Evolutionary conservation across 2,329 filamentous ascomycete genomes (phyloP), one percentile per base, ranked within the genome.

Genomic region (Chaetomium strumarium): DNA sequence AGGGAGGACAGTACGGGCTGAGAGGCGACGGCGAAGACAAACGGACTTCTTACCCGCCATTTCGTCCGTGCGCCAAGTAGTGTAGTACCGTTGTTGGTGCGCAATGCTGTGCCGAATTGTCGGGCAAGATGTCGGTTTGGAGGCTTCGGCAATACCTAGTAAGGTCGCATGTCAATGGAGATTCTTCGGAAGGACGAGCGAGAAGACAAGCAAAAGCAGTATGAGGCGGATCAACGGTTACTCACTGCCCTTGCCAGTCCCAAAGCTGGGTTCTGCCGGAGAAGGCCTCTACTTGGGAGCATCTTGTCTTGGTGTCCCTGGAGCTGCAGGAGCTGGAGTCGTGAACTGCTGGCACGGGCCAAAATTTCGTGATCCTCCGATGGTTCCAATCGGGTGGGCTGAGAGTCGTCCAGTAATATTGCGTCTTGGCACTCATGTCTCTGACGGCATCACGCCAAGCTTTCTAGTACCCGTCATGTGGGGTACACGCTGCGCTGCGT

Each of bases 231-330:
- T 47, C 38, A 24, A 20, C 2, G 16, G 37, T 13, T 11, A 61
- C 61, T 58, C 64, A 72, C 67, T 64, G 66, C 58, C 58, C 62
- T 65, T 63, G 70, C 65, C 62, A 72, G 62, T 62, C 68, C 70
- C 58, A 74, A 66, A 58, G 72, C 68, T 49, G 72, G 70, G 63
- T 68, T 66, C 53, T 73, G 70, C 67, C 71, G 74, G 56, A 73
- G 69, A 51, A 81, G 62, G 60, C 77, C 75, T 73, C 74, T 74
- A 60, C 76, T 75, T 64, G 76, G 75, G 64, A 83, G 70, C 79
- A 83, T 83, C 46, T 47, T 60, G 57, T 46, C 52, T 52, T 36
- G 37, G 30, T 19, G 49, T 49, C 46, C 13, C 36, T 43, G 48
- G 33, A 36, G 24, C 40, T 53, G 50, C 40, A 37, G 42, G 24